Evolutionary conservation across 2,329 filamentous ascomycete species (phyloP).

Genomic region (Cladosporium phlei): DNA sequence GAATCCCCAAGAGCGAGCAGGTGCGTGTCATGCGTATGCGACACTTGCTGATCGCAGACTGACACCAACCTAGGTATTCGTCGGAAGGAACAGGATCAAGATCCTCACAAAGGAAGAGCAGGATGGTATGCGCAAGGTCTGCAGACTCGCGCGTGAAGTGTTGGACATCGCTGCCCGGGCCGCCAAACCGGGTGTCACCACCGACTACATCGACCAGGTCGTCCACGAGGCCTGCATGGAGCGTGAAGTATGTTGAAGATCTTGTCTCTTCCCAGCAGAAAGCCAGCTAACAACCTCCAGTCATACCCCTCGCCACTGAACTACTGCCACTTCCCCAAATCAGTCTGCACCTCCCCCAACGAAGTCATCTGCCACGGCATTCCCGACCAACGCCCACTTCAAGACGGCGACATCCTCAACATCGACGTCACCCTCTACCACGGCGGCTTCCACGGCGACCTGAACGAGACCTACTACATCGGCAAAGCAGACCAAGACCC

Average conservation of each 20-base stretch:
- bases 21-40: slow-evolving; percentile 37
- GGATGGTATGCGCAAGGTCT: slow-evolving; percentile 86
- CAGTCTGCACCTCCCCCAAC: slow-evolving; percentile 89
- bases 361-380: slow-evolving; percentile 98
- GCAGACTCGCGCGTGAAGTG: slow-evolving; percentile 77
- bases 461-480: slow-evolving; percentile 97
- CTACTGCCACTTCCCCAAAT: slow-evolving; percentile 93
- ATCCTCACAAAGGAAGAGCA: slow-evolving; percentile 72
- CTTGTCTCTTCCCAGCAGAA: no score
- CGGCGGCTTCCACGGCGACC: slow-evolving; percentile 84
- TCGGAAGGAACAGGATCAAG: slow-evolving; percentile 69
- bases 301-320: slow-evolving; percentile 89
- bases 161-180: slow-evolving; percentile 81
- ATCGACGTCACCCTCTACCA: slow-evolving; percentile 92
- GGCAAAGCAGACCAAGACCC: slow-evolving; percentile 77
- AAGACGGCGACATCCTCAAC: slow-evolving; percentile 92
- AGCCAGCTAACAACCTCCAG: slow-evolving; percentile 42
- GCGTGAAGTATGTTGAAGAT: slow-evolving; percentile 62
- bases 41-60: background rate
- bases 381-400: slow-evolving; percentile 75
- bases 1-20: slow-evolving; percentile 62
- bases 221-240: slow-evolving; percentile 91
- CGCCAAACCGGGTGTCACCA: slow-evolving; percentile 79
- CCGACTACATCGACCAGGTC: slow-evolving; percentile 85
- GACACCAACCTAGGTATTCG: background rate